Base-by-base conservation (phyloP, 2,329 filamentous ascomycete genomes). In the Neoscytalidium dimidiatum region DNA sequence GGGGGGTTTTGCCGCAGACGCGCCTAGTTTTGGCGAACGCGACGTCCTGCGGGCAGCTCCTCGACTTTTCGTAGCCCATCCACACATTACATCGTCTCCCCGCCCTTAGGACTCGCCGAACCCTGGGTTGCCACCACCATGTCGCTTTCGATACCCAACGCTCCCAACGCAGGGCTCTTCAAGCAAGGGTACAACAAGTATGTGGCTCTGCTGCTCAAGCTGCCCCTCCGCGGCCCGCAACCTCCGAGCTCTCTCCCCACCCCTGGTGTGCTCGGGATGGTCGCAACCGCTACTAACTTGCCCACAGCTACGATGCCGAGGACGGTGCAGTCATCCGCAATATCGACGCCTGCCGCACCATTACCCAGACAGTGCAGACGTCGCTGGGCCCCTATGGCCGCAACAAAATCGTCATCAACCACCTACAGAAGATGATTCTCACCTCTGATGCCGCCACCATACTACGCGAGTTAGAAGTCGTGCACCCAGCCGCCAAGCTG, bases 391-490 rank as follows among this genome's bases (percentile, higher is more conserved):
- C 95, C 67, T 97, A 97, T 81, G 95, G 95, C 75, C 92, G 95
- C 81, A 99, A 99, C 86, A 99, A 99, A 85, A 94, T 99, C 77
- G 92, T 99, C 83, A 98, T 99, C 85, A 99, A 99, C 85, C 96
- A 99, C 83, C 86, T 99, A 68, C 92, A 97, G 81, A 99, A 99
- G 86, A 97, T 99, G 95, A 96, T 97, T 73, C 85, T 99, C 69
- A 99, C 96, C 72, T 98, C 94, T 67, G 95, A 99, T 77, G 95
- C 95, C 69, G 95, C 95, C 70, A 98, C 95, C 48, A 99, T 99
- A 77, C 86, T 99, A 72, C 90, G 93, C 75, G 96, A 99, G 83
- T 88, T 99, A 79, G 95, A 99, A 75, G 95, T 99, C 68, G 94
- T 99, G 64, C 95, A 99, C 83, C 95, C 96, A 68, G 95, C 95